These are phyloP conservation scores for Carnegiea gigantea DNA, from an alignment of 179 eudicot genomes.

Conservation along the genomic window DNA sequence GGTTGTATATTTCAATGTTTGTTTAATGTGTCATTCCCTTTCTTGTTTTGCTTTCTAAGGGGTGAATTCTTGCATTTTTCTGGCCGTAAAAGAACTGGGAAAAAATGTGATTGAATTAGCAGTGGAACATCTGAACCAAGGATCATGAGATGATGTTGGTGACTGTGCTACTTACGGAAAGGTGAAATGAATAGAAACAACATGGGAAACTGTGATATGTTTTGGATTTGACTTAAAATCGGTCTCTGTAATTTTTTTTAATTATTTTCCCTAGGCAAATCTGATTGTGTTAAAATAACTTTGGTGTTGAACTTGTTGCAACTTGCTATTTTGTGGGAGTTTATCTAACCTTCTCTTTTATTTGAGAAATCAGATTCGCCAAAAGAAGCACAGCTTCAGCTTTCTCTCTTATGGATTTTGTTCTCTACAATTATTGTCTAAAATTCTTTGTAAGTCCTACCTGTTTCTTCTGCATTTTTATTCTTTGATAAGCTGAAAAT, in stretches of 20 bases:
- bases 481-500: constrained; percentile 22
- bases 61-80: neutral
- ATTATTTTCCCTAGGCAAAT: too few species aligned
- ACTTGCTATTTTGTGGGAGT: neutral
- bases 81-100: neutral
- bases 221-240: neutral
- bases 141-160: neutral
- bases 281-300: neutral
- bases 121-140: neutral
- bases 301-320: neutral
- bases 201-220: neutral
- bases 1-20: constrained; percentile 10
- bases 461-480: constrained; percentile 10
- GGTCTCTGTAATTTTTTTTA: neutral
- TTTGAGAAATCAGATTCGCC: constrained; percentile 41
- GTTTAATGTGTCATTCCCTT: neutral
- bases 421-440: constrained; percentile 35
- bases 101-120: neutral
- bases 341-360: constrained; percentile 33
- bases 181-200: neutral
- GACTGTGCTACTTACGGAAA: neutral
- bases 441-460: constrained; percentile 38
- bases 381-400: constrained; percentile 46
- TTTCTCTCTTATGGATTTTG: constrained; percentile 38
- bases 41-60: constrained; percentile 1